Conservation (phyloP, 2,329 filamentous ascomycete genomes). For the Nannizziopsis arthrosporioides region DNA sequence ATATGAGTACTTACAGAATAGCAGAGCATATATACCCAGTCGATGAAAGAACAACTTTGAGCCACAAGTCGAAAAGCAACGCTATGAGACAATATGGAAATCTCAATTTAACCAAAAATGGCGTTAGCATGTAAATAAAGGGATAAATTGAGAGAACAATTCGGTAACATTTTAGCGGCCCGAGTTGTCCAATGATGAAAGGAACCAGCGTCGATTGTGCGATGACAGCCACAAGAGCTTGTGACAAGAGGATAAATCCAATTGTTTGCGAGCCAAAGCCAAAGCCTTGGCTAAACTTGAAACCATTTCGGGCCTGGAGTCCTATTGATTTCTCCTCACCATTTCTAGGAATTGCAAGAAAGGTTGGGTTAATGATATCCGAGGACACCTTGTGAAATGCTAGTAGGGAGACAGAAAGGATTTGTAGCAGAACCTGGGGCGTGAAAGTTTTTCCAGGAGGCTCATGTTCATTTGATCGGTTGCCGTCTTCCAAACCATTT, state of each 20-base stretch:
- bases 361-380: constrained; percentile 9
- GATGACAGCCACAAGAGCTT: constrained; percentile 8
- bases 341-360: constrained; percentile 4
- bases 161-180: constrained; percentile 6
- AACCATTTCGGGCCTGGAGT: not conserved
- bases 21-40: constrained; percentile 5
- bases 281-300: constrained; percentile 2
- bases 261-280: constrained; percentile 6
- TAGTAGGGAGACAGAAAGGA: constrained; percentile 9
- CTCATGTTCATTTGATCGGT: not conserved
- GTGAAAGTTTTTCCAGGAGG: not conserved
- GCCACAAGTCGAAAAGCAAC: constrained; percentile 2
- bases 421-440: constrained; percentile 9
- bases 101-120: not conserved
- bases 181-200: constrained; percentile 1
- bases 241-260: constrained; percentile 9
- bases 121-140: not conserved
- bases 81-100: not conserved
- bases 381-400: constrained; percentile 11
- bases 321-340: not conserved
- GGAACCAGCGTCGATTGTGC: constrained; percentile 7
- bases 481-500: not conserved
- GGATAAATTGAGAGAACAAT: constrained; percentile 3
- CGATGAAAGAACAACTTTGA: not conserved
- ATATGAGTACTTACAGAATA: constrained; percentile 2